Evolutionary conservation across 2,329 filamentous ascomycete genomes (phyloP), one percentile per base, ranked within the genome.

Genomic region (Hypoxylon sp.): DNA sequence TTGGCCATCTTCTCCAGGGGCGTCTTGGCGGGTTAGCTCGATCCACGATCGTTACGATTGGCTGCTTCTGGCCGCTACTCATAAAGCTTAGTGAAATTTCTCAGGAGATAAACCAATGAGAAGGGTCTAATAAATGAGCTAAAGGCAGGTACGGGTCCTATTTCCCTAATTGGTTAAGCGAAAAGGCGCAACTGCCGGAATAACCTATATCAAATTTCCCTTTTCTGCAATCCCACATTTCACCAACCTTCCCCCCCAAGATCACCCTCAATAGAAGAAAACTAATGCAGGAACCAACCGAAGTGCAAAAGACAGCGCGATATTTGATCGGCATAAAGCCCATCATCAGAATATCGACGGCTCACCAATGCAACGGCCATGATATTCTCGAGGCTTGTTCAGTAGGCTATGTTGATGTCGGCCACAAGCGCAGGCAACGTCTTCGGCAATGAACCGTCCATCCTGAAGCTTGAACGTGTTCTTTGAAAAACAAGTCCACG

Each of bases 261-360:
- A 59, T 51, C 61, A 51, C 14, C 39, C 39, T 33, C 17, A 58
- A 53, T 50, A 35, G 11, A 57, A 22, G 39, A 29, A 31, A 31
- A 6, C 57, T 68, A 68, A 63, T 67, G 63, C 59, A 67, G 63
- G 67, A 54, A 67, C 63, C 54, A 56, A 67, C 63, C 54, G 53
- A 54, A 19, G 42, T 17, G 65, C 46, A 50, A 63, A 17, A 53
- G 33, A 37, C 14, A 39, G 33, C 37, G 48, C 48, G 42, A 46
- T 35, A 56, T 60, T 52, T 42, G 61, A 65, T 68, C 61, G 42
- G 29, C 52, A 39, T 44, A 33, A 50, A 50, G 14, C 24, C 44
- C 52, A 50, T 48, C 33, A 26, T 29, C 24, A 50, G 54, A 59
- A 11, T 31, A 54, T 51, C 44, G 14, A 55, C 52, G 37, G 29